These are phyloP conservation scores for Prasinococcaceae sp. DNA, from an alignment of 139 green algal species.

Conservation along the genomic window DNA sequence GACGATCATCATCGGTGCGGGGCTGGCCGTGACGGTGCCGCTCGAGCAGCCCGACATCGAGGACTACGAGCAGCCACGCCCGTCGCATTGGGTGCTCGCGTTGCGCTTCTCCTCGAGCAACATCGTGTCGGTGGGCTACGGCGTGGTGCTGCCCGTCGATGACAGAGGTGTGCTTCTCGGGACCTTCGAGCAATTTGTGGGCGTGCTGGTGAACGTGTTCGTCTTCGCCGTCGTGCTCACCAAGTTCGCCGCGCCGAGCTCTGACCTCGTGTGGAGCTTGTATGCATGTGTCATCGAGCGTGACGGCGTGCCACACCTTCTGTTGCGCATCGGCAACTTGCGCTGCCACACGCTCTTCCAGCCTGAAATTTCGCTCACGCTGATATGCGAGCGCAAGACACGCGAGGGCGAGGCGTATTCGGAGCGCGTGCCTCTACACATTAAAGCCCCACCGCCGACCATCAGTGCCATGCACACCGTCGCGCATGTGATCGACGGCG, in stretches of 20 bases:
- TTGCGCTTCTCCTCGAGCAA: background rate
- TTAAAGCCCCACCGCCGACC: background rate
- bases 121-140: slow-evolving; percentile 2
- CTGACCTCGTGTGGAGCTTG: background rate
- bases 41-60: too few species aligned
- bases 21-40: too few species aligned
- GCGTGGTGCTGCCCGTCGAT: background rate
- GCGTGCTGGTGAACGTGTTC: slow-evolving; percentile 6
- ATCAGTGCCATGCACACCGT: background rate
- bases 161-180: background rate
- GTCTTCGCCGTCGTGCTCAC: slow-evolving; percentile 5
- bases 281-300: background rate
- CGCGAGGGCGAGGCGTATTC: background rate
- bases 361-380: background rate
- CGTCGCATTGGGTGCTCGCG: background rate
- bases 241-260: background rate
- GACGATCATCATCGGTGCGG: too few species aligned
- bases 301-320: background rate
- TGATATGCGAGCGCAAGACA: background rate
- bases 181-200: background rate
- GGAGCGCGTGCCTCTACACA: background rate
- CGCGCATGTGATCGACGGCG: slow-evolving; percentile 1
- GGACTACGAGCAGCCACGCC: background rate
- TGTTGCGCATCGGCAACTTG: background rate
- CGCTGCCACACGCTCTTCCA: slow-evolving; percentile 11